Conservation (phyloP, 1,284 basidiomycete genomes). For the Microbotryum silenes-acaulis region DNA sequence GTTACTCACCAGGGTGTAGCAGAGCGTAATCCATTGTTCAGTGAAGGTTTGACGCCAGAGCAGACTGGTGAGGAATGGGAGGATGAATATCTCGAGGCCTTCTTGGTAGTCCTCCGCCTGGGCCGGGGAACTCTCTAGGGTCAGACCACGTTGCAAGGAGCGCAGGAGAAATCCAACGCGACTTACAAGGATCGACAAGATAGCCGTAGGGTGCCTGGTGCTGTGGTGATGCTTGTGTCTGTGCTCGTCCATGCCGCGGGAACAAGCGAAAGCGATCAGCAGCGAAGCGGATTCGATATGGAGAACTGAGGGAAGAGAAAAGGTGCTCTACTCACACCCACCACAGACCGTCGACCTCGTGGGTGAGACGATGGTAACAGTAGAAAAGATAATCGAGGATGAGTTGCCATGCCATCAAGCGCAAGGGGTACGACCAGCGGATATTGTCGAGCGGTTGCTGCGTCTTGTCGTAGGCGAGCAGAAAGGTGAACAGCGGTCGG, state of each 20-base stretch:
- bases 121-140: no score
- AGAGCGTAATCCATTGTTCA: constrained; percentile 2
- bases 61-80: not conserved
- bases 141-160: no score
- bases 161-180: no score
- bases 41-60: constrained; percentile 4
- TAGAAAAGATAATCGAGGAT: constrained; percentile 3
- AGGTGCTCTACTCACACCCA: constrained; percentile 1
- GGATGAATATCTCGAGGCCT: constrained; percentile 4
- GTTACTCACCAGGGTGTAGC: constrained; percentile 1
- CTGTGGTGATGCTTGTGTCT: no score
- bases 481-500: not conserved
- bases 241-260: no score
- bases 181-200: constrained; percentile 1
- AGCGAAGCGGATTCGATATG: no score
- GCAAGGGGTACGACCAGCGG: not conserved
- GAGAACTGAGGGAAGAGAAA: not conserved
- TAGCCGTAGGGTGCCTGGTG: constrained; percentile 1
- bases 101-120: constrained; percentile 3
- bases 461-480: not conserved
- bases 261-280: no score
- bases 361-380: not conserved
- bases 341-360: constrained; percentile 8
- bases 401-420: constrained; percentile 1
- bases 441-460: not conserved